Evolutionary conservation across 768 basidiomycete species (phyloP), one percentile per base, ranked within the genome.

Genomic region (Podaxis mareebaensis): DNA sequence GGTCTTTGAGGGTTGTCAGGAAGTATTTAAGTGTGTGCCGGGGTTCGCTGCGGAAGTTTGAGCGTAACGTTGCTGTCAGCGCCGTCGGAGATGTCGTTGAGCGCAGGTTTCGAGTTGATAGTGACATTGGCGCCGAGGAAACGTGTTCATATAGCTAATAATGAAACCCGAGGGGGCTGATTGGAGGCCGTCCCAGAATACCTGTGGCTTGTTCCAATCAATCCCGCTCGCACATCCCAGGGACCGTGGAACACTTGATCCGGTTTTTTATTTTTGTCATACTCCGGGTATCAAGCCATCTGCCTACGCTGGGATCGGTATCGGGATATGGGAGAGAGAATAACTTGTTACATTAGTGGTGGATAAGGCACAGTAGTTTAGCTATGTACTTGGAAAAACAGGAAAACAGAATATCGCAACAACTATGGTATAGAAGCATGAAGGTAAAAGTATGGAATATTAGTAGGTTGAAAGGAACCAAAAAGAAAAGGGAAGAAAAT

Each of bases 361-460:
- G 48, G 49, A 8, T 52, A 24, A 60, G 39, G 22, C 15, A 46
- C 56, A 38, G 48, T 60, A 52, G 36, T 33, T 52, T 17, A 30
- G 24, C 33, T 60, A 60, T 26, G 51, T 28, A 30, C 24, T 33
- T 11, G 38, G 36, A 60, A n/a, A 8, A 40, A 11, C 22, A 17
- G 15, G 24, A 52, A 30, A 28, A 17, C 24, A 53, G 53, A 40
- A 44, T 33, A 60, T 20, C 44, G 49, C 36, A 60, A 52, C 48
- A 53, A 53, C 52, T 61, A 61, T 53, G 60, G 52, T 61, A 61
- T 61, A 61, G 60, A 61, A 61, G 20, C 11, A 52, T 57, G 56
- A 26, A 24, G 24, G 56, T 28, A 36, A 53, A 44, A 22, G 38
- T 28, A 42, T 17, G 39, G 53, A 30, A 17, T 24, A 61, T 61